These are phyloP conservation scores for Solanum etuberosum DNA, from an alignment of 257 asterid genomes.

Conservation along the genomic window DNA sequence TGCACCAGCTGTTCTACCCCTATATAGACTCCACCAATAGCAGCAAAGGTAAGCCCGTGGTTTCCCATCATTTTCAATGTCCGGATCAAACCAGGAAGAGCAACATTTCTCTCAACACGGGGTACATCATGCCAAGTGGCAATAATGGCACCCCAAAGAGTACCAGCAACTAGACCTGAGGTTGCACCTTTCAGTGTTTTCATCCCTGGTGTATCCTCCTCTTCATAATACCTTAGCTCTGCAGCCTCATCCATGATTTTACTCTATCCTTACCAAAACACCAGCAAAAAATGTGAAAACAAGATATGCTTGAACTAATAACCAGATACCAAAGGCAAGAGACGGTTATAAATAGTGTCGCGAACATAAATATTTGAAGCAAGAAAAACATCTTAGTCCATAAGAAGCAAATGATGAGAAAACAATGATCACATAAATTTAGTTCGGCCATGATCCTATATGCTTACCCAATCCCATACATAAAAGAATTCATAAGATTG, in stretches of 20 bases:
- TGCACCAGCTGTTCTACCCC: constrained; percentile 79
- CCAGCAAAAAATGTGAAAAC: neutral
- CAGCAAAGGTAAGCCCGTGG: constrained; percentile 84
- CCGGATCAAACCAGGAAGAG: constrained; percentile 90
- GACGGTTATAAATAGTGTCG: neutral
- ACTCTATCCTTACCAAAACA: neutral
- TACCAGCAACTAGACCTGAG: constrained; percentile 70
- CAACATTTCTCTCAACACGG: constrained; percentile 88
- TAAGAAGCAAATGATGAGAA: neutral
- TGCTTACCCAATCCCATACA: neutral
- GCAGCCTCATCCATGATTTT: constrained; percentile 50
- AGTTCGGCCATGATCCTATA: neutral
- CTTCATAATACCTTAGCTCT: constrained; percentile 73
- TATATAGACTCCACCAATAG: constrained; percentile 84
- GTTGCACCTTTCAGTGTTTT: constrained; percentile 80
- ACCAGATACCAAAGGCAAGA: neutral
- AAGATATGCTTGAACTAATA: neutral
- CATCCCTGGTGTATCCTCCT: constrained; percentile 45
- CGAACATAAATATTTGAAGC: neutral
- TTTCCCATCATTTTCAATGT: constrained; percentile 94
- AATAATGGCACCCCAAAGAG: constrained; percentile 80
- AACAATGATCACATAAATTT: neutral
- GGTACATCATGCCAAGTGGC: constrained; percentile 99
- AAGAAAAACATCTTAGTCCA: neutral
- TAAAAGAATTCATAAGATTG: neutral